Conservation (phyloP, 2,329 filamentous ascomycete species). For the Teratosphaeriaceae sp. region DNA sequence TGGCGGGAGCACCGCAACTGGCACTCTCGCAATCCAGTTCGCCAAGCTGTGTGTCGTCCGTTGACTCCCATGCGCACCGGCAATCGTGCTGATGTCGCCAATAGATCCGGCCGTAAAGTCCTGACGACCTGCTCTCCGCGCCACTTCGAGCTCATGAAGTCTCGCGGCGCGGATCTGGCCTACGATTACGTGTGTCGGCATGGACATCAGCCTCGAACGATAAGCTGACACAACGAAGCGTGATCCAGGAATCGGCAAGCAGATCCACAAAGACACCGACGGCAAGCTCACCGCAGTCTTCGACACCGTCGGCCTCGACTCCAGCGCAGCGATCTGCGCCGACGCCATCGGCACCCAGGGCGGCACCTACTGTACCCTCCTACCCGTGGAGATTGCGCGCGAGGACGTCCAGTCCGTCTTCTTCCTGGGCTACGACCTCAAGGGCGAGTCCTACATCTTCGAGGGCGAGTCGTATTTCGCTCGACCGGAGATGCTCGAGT, state of each 20-base stretch:
- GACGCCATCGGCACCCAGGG: constrained; percentile 9
- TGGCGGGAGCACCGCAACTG: constrained; percentile 44
- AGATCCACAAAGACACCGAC: constrained; percentile 38
- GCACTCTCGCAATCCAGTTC: constrained; percentile 40
- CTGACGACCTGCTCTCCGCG: constrained; percentile 39
- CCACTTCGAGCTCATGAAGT: constrained; percentile 40
- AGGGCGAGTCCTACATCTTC: constrained; percentile 30
- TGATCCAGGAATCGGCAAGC: constrained; percentile 24
- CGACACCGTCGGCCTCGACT: constrained; percentile 26
- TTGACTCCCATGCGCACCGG: too few relatives aligned
- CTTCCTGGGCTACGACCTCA: constrained; percentile 11
- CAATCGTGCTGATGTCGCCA: constrained; percentile 1
- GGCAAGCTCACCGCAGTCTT: constrained; percentile 35
- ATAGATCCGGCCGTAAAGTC: constrained; percentile 30
- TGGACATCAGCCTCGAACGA: not conserved
- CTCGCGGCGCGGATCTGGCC: constrained; percentile 37
- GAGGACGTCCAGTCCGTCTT: constrained; percentile 11
- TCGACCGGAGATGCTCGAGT: constrained; percentile 31
- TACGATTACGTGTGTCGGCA: constrained; percentile 38
- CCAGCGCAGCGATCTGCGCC: constrained; percentile 10
- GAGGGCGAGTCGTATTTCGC: constrained; percentile 25
- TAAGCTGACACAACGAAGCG: constrained; percentile 6
- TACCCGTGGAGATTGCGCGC: constrained; percentile 8
- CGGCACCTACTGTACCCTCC: constrained; percentile 11
- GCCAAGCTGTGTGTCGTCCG: constrained; percentile 24